Evolutionary conservation across 176 grass and related monocot genomes (phyloP).

Genomic region (Zoysia japonica): DNA sequence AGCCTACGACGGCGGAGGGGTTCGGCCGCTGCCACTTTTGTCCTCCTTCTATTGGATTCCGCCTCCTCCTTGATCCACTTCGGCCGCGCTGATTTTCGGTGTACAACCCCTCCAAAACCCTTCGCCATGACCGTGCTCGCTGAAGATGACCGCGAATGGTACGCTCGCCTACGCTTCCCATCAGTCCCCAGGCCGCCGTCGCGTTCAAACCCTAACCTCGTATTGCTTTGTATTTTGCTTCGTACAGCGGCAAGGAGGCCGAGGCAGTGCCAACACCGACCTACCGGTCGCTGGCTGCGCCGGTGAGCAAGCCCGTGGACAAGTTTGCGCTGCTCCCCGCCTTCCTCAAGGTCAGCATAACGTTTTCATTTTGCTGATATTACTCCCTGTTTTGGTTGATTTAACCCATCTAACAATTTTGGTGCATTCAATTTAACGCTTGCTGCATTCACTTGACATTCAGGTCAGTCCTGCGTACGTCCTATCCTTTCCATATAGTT

Average conservation of each 20-base stretch:
- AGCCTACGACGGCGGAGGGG: background rate
- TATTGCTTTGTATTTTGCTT: background rate
- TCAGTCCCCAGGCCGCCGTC: no score
- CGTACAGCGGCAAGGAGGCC: conserved; percentile 8
- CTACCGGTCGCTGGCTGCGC: conserved; percentile 51
- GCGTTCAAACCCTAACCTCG: background rate
- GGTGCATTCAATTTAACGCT: background rate
- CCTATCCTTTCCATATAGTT: background rate
- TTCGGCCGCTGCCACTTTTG: background rate
- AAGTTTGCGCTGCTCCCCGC: conserved; percentile 4
- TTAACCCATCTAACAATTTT: background rate
- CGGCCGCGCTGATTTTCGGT: background rate
- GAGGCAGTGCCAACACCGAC: conserved; percentile 7
- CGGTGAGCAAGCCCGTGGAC: conserved; percentile 35
- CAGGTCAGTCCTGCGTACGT: background rate
- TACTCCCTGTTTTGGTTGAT: background rate
- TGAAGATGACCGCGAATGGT: conserved; percentile 1
- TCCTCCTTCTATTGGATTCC: background rate
- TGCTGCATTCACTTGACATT: background rate
- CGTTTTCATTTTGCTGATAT: background rate
- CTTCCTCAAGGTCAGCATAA: background rate
- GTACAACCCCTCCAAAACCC: background rate
- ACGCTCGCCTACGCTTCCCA: background rate
- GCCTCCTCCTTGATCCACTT: background rate
- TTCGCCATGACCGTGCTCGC: background rate